Evolutionary conservation across 768 basidiomycete genomes (phyloP).

Genomic region (Flagelloscypha sp.): DNA sequence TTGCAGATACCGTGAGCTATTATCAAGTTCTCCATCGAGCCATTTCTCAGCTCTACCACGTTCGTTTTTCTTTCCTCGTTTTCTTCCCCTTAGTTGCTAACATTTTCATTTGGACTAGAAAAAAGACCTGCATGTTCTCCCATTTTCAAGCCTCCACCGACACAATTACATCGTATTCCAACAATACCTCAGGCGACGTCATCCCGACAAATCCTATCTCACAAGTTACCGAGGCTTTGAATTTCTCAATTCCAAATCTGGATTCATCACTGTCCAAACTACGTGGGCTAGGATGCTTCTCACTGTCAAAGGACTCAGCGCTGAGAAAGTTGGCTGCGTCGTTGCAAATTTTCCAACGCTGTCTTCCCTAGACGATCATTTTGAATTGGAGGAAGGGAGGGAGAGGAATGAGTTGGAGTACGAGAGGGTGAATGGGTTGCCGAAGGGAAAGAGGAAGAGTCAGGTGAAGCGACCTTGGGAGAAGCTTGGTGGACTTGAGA

Average conservation of each 20-base stretch:
- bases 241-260: slow-evolving; percentile 30
- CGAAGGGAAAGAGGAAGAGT: slow-evolving; percentile 6
- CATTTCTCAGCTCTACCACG: slow-evolving; percentile 18
- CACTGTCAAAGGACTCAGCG: slow-evolving; percentile 31
- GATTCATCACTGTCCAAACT: slow-evolving; percentile 26
- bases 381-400: slow-evolving; percentile 17
- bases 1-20: slow-evolving; percentile 32
- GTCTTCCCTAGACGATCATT: slow-evolving; percentile 23
- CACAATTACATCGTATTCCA: slow-evolving; percentile 30
- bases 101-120: slow-evolving; percentile 9
- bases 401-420: slow-evolving; percentile 11
- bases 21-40: slow-evolving; percentile 28
- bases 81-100: background rate
- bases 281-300: slow-evolving; percentile 35
- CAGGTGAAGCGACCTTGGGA: no score
- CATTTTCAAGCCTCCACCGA: slow-evolving; percentile 24
- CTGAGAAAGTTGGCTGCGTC: slow-evolving; percentile 31
- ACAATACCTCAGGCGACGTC: slow-evolving; percentile 18
- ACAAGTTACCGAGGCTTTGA: slow-evolving; percentile 27
- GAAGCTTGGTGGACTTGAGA: no score
- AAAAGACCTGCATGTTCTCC: slow-evolving; percentile 27
- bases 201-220: slow-evolving; percentile 21
- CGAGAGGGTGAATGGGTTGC: slow-evolving; percentile 7
- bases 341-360: slow-evolving; percentile 31
- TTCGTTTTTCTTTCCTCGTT: slow-evolving; percentile 4